phyloP scores from a whole-genome alignment of 495 filamentous ascomycete species.

The Sordaria brevicollis region DNA sequence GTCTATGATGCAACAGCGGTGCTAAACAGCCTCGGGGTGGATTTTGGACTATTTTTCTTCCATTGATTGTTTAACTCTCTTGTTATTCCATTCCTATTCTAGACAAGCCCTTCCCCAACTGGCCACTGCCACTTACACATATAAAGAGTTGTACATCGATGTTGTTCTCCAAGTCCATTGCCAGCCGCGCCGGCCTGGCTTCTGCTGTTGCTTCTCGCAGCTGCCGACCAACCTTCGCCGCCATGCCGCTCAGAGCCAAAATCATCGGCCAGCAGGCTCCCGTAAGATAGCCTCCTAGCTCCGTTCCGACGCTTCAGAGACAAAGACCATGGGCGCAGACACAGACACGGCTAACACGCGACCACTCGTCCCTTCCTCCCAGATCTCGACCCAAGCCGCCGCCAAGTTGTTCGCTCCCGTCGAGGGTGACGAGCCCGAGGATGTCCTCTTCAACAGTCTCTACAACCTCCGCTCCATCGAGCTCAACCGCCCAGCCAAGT shows the following conservation, averaged over 20 bases:
- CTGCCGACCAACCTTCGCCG: constrained; percentile 17
- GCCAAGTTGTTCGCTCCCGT: constrained; percentile 24
- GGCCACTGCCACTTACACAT: too few relatives aligned
- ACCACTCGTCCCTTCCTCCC: constrained; percentile 1
- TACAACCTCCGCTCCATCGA: constrained; percentile 88
- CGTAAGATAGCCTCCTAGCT: constrained; percentile 20
- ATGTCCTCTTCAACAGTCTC: constrained; percentile 80
- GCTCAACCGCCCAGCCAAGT: constrained; percentile 83
- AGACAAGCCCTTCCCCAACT: background rate
- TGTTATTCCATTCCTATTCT: background rate
- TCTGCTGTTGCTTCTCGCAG: constrained; percentile 27
- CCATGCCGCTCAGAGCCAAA: constrained; percentile 86
- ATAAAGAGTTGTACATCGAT: constrained; percentile 29
- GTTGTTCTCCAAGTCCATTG: constrained; percentile 28
- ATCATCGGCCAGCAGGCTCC: constrained; percentile 50
- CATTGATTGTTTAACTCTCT: background rate
- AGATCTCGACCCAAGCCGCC: constrained; percentile 48
- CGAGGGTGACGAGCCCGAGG: constrained; percentile 66
- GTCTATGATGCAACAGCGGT: background rate
- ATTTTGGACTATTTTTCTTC: background rate
- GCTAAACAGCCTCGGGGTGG: background rate
- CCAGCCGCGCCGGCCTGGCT: constrained; percentile 29
- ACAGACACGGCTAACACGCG: background rate
- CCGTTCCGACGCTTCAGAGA: background rate
- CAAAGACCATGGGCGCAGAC: background rate